Evolutionary conservation across 371 early-diverging fungal species (phyloP).

Genomic region (Mortierella sp.): DNA sequence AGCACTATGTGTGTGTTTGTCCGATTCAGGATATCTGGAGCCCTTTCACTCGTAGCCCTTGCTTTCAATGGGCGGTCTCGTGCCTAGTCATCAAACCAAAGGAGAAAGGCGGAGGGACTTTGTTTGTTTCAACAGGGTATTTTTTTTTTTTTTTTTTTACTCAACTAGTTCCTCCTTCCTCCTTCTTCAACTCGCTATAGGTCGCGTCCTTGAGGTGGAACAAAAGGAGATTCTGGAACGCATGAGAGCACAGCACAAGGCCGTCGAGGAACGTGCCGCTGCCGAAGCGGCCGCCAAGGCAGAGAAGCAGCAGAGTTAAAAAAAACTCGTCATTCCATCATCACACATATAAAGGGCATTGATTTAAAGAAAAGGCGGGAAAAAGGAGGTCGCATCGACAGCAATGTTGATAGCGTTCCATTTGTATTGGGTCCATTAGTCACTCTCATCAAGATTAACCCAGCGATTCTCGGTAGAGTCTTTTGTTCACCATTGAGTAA

Average conservation of each 20-base stretch:
- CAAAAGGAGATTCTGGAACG: slow-evolving; percentile 51
- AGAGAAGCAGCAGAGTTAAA: slow-evolving; percentile 3
- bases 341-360: background rate
- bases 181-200: slow-evolving; percentile 11
- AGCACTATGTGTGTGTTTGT: too few species aligned
- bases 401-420: too few species aligned
- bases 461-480: too few species aligned
- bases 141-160: background rate
- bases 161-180: background rate
- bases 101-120: background rate
- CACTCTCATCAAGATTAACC: too few species aligned
- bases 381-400: too few species aligned
- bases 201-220: slow-evolving; percentile 48
- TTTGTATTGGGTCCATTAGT: too few species aligned
- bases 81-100: too few species aligned
- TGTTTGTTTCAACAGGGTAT: background rate
- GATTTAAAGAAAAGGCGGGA: too few species aligned
- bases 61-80: background rate
- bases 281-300: slow-evolving; percentile 23
- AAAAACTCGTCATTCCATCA: background rate
- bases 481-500: too few species aligned
- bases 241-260: slow-evolving; percentile 50
- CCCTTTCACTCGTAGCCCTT: too few species aligned
- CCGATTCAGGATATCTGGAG: too few species aligned
- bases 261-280: slow-evolving; percentile 29